A percentile compares a stretch with the other conserved stretches of the same genome.
Conservation (phyloP, 768 basidiomycete genomes). For the Rhizopogon vesiculosus region DNA sequence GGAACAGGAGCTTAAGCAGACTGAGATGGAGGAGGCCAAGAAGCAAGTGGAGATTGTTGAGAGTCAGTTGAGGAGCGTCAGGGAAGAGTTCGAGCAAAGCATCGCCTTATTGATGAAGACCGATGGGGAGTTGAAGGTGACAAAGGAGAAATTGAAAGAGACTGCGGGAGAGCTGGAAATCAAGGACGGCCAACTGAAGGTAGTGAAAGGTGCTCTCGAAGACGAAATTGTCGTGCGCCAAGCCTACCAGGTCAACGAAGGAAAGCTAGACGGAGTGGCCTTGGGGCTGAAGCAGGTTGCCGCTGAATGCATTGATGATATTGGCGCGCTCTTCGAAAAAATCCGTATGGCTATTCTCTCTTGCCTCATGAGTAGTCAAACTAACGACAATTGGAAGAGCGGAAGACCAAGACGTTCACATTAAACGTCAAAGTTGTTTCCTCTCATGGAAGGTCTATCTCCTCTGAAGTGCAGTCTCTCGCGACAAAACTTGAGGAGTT, state of each 20-base stretch:
- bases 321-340: conserved; percentile 72
- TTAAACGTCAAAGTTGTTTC: conserved; percentile 65
- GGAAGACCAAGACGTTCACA: conserved; percentile 60
- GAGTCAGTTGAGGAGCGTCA: conserved; percentile 69
- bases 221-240: conserved; percentile 77
- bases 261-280: conserved; percentile 67
- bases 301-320: conserved; percentile 65
- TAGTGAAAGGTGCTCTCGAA: conserved; percentile 57
- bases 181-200: conserved; percentile 55
- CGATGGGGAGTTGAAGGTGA: conserved; percentile 69
- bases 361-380: not conserved
- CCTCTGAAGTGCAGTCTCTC: conserved; percentile 48
- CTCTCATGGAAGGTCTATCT: conserved; percentile 55
- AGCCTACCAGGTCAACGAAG: conserved; percentile 75
- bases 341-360: conserved; percentile 50
- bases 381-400: conserved; percentile 43
- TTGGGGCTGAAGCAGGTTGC: conserved; percentile 58
- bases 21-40: conserved; percentile 78
- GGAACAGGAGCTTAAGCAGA: conserved; percentile 73
- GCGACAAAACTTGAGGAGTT: conserved; percentile 59
- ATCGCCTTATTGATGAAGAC: conserved; percentile 69
- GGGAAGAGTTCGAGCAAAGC: conserved; percentile 91
- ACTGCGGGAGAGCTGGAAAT: conserved; percentile 47
- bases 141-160: conserved; percentile 50
- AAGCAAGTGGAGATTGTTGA: conserved; percentile 82